These are phyloP conservation scores for Endocalyx cinctus DNA, from an alignment of 2,329 filamentous ascomycete species.

Conservation along the genomic window DNA sequence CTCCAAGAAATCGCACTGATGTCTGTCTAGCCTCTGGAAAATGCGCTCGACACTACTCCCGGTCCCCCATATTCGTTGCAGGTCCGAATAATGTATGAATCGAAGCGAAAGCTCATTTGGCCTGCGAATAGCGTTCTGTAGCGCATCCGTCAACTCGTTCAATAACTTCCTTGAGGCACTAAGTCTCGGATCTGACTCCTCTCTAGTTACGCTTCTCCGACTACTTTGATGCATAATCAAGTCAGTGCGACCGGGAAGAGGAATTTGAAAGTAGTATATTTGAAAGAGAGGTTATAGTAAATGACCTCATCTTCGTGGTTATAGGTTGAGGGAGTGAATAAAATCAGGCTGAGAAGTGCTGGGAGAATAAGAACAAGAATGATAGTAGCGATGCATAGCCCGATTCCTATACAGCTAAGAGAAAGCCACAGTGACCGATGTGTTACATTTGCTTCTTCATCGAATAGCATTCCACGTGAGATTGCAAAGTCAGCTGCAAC, in stretches of 20 bases:
- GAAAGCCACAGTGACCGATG: too few species aligned
- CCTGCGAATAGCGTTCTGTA: neutral
- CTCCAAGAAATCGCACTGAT: neutral
- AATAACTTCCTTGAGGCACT: neutral
- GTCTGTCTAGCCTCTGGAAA: neutral
- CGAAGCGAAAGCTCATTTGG: neutral
- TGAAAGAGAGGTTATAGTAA: too few species aligned
- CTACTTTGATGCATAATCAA: neutral
- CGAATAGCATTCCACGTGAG: too few species aligned
- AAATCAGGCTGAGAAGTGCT: too few species aligned
- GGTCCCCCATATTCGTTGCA: conserved; percentile 1
- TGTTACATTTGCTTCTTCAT: too few species aligned
- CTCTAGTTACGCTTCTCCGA: neutral
- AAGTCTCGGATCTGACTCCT: neutral
- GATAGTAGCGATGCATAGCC: too few species aligned
- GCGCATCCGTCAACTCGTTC: neutral
- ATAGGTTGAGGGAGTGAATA: too few species aligned
- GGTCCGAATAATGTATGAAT: conserved; percentile 1
- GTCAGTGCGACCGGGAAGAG: neutral
- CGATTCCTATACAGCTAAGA: too few species aligned
- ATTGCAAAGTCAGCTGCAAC: too few species aligned
- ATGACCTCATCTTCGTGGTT: too few species aligned
- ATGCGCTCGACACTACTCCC: neutral
- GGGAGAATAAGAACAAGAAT: too few species aligned
- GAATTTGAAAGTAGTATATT: too few species aligned